Conservation (phyloP, 352 stramenopile species). For the Phytophthora crassamura region DNA sequence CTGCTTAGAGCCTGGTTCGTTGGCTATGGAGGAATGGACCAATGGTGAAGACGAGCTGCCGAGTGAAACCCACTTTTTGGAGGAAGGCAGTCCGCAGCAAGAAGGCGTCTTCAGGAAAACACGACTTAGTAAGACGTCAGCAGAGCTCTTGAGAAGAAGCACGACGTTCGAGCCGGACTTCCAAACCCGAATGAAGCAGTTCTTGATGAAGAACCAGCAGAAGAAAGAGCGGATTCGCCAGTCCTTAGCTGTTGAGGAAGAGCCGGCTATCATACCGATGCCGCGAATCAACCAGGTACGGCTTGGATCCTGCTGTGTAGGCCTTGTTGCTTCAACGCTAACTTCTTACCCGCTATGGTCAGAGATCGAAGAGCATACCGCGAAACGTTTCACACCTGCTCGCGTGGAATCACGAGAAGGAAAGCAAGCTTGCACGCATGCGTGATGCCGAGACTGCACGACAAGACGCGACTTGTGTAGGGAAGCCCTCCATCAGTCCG, state of each 20-base stretch:
- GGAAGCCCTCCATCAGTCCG: slow-evolving; percentile 42
- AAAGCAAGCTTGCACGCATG: slow-evolving; percentile 58
- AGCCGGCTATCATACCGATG: slow-evolving; percentile 31
- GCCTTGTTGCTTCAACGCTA: not conserved
- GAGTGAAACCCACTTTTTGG: not conserved
- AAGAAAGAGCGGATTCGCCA: slow-evolving; percentile 60
- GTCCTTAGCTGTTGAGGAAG: slow-evolving; percentile 39
- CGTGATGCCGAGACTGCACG: slow-evolving; percentile 41
- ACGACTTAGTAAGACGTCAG: slow-evolving; percentile 40
- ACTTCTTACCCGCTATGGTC: not conserved
- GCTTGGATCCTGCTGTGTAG: slow-evolving; percentile 2
- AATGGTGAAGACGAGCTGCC: slow-evolving; percentile 10
- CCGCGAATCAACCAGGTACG: slow-evolving; percentile 69
- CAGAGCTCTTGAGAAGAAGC: slow-evolving; percentile 52
- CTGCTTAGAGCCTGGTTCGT: not conserved
- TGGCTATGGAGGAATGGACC: not conserved
- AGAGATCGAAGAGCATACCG: slow-evolving; percentile 70
- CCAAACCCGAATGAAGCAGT: slow-evolving; percentile 63
- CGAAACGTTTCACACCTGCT: slow-evolving; percentile 69
- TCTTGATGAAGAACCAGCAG: slow-evolving; percentile 50
- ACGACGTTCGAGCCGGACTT: slow-evolving; percentile 68
- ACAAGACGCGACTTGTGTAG: slow-evolving; percentile 36
- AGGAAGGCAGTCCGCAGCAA: slow-evolving; percentile 5
- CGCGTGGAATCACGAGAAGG: slow-evolving; percentile 66
- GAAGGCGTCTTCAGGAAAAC: slow-evolving; percentile 5